These are phyloP conservation scores for Venturia aucupariae DNA, from an alignment of 2,329 filamentous ascomycete species.

Conservation along the genomic window DNA sequence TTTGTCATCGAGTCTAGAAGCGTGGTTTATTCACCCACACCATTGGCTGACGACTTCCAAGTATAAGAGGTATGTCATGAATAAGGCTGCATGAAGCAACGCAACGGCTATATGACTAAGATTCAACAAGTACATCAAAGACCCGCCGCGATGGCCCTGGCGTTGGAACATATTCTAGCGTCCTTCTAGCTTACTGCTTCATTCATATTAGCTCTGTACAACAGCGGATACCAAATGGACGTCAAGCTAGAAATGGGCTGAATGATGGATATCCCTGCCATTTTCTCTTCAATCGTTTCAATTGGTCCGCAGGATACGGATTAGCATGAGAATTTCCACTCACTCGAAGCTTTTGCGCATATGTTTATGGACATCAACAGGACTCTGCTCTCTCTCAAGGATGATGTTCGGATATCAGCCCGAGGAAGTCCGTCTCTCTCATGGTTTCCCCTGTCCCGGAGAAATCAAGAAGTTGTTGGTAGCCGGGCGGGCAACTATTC, in stretches of 20 bases:
- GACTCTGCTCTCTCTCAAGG: background rate
- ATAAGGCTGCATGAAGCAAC: background rate
- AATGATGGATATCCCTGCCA: background rate
- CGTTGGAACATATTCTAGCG: background rate
- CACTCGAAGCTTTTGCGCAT: background rate
- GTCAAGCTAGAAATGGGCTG: background rate
- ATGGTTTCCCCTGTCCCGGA: background rate
- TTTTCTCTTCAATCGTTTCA: background rate
- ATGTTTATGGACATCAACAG: background rate
- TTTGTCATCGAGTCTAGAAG: slow-evolving; percentile 1
- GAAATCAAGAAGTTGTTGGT: background rate
- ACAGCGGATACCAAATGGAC: background rate
- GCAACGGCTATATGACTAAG: slow-evolving; percentile 4
- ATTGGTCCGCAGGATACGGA: background rate
- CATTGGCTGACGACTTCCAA: background rate
- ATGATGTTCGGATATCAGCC: background rate
- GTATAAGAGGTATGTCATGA: background rate
- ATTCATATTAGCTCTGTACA: background rate
- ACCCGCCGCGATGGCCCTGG: background rate
- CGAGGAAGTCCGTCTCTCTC: background rate
- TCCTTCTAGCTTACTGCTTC: slow-evolving; percentile 5
- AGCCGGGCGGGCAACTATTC: background rate
- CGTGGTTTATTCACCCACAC: background rate
- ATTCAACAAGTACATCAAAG: background rate
- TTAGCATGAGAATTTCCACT: background rate